Percentiles rank a stretch among this genome's conserved stretches.
These are phyloP conservation scores for Saccharomyces hybrid DNA, from an alignment of 1,139 yeast species.

Conservation along the genomic window DNA sequence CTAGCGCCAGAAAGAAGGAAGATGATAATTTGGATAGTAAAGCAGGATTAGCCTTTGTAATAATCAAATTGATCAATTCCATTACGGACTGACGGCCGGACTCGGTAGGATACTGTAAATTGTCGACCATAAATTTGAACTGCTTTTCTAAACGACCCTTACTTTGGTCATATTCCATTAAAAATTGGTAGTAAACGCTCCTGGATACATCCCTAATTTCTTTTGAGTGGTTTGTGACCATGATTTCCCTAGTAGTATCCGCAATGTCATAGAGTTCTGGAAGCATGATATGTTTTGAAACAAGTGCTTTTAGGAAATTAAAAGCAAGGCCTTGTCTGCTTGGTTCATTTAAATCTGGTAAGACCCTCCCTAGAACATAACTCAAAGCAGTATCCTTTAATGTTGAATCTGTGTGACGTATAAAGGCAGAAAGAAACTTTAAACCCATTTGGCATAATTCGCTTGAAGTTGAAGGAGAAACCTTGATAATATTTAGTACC, in stretches of 20 bases:
- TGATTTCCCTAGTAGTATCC: slow-evolving; percentile 72
- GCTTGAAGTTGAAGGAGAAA: slow-evolving; percentile 68
- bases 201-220: slow-evolving; percentile 84
- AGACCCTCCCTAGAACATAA: slow-evolving; percentile 65
- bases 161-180: slow-evolving; percentile 94
- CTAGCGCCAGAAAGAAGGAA: slow-evolving; percentile 76
- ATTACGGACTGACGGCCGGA: slow-evolving; percentile 85
- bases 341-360: slow-evolving; percentile 89
- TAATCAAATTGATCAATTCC: slow-evolving; percentile 71
- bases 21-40: slow-evolving; percentile 55
- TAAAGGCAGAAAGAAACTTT: slow-evolving; percentile 62
- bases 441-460: slow-evolving; percentile 81
- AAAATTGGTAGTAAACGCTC: slow-evolving; percentile 72
- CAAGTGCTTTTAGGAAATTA: slow-evolving; percentile 68
- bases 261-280: slow-evolving; percentile 89
- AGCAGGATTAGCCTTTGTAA: slow-evolving; percentile 58
- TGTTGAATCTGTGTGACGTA: slow-evolving; percentile 61
- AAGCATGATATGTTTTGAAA: slow-evolving; percentile 63
- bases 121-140: slow-evolving; percentile 73
- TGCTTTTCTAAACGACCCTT: slow-evolving; percentile 78
- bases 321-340: slow-evolving; percentile 84
- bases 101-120: slow-evolving; percentile 77
- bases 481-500: slow-evolving; percentile 60
- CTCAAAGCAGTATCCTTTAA: slow-evolving; percentile 69
- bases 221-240: slow-evolving; percentile 84